Percentiles rank a stretch among this genome's conserved stretches.
phyloP scores from a whole-genome alignment of 129 eudicot species.

The Deinandra increscens region DNA sequence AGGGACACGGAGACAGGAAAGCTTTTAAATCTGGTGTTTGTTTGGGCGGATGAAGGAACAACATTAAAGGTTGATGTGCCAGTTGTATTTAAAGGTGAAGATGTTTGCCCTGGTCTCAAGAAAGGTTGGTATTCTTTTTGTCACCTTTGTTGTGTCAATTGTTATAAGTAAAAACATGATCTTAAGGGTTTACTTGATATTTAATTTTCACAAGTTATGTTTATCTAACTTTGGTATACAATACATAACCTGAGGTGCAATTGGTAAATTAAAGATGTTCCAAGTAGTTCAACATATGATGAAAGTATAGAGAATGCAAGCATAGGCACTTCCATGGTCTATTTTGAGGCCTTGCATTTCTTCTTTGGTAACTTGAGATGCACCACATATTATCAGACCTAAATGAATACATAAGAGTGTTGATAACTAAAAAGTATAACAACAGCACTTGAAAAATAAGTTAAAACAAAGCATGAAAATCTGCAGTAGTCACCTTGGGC shows the following conservation, averaged over 20 bases:
- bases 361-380: neutral
- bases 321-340: neutral
- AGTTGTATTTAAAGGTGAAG: constrained; percentile 73
- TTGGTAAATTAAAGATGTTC: neutral
- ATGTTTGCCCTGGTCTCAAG: constrained; percentile 75
- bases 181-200: neutral
- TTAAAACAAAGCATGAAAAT: neutral
- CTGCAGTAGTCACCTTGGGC: neutral
- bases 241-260: neutral
- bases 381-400: neutral
- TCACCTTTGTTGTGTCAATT: neutral
- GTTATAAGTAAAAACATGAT: constrained; percentile 3
- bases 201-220: neutral
- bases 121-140: constrained; percentile 53
- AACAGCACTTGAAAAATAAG: neutral
- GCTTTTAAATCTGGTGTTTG: constrained; percentile 80
- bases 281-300: neutral
- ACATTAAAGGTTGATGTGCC: constrained; percentile 79
- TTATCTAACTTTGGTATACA: neutral
- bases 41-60: constrained; percentile 92
- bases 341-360: neutral
- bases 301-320: neutral
- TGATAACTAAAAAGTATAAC: neutral
- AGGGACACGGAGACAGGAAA: constrained; percentile 68
- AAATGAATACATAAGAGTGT: neutral